Conservation (phyloP, 1,284 basidiomycete genomes). For the Puccinia horiana region DNA sequence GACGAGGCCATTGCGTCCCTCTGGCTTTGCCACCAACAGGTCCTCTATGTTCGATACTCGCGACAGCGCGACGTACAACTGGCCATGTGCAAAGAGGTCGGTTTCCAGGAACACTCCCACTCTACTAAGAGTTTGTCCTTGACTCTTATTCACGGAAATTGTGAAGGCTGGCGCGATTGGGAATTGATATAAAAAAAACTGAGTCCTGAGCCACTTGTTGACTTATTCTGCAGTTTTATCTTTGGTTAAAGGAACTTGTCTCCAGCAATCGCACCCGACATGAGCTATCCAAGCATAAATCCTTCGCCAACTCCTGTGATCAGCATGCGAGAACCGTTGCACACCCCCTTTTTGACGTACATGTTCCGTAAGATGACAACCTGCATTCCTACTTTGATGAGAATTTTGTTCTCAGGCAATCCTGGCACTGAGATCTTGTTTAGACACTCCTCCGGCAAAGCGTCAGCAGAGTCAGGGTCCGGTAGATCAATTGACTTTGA, state of each 20-base stretch:
- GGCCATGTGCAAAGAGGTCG: no score
- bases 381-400: background rate
- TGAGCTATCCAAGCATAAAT: background rate
- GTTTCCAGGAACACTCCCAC: no score
- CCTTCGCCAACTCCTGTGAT: background rate
- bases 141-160: no score
- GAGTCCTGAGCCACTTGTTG: background rate
- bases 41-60: background rate
- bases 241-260: background rate
- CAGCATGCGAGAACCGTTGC: conserved; percentile 9
- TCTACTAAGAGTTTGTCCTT: no score
- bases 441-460: background rate
- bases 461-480: background rate
- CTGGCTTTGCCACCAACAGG: background rate
- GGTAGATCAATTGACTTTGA: conserved; percentile 7
- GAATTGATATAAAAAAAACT: background rate
- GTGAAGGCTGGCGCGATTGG: background rate
- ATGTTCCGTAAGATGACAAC: background rate
- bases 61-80: conserved; percentile 27
- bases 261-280: background rate
- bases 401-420: background rate
- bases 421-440: background rate
- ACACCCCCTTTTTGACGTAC: background rate
- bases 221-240: background rate
- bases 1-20: background rate